Evolutionary conservation across 2,329 filamentous ascomycete species (phyloP), one percentile per base, ranked within the genome.

Genomic region (Xylariaceae sp.): DNA sequence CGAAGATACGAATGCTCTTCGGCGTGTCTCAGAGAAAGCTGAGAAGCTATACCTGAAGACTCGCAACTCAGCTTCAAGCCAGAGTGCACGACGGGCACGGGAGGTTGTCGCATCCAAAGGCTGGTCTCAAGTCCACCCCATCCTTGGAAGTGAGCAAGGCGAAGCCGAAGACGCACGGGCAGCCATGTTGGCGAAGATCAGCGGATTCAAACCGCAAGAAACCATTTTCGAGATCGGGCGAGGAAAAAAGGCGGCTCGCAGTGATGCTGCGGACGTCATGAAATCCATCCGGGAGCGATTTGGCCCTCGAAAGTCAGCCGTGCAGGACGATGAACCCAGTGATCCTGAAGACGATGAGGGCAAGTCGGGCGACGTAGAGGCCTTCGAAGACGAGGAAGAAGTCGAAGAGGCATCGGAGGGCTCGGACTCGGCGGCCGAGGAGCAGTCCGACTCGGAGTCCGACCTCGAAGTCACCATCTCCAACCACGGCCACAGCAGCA

Each of bases 211-310:
- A 47, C 92, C 93, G 0, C 71, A 80, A 27, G 92, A 98, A 60
- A 96, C 90, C 0, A 86, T 98, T n/a, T 98, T 98, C 49, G 92
- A 98, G 59, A 80, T 95, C 42, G 83, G 84, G 5, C 77, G 81
- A 46, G 75, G 80, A 40, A 82, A 79, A 24, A 81, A 83, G 44
- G 69, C 60, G 3, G 69, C 67, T 2, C 68, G 67, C 23, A 68
- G 63, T 31, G 78, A 82, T 52, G 80, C 83, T 5, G 82, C 80
- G 2, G 81, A 87, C 40, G 67, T 90, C 19, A 86, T 92, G 76
- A 79, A 77, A 48, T 72, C 78, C 30, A 72, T 83, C 52, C 74
- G 81, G 51, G 75, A 75, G 55, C 80, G 72, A 56, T 87, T 82
- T 39, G 80, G 71, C 34, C 79, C 69, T 29, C 77, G 64, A 55